Conservation (phyloP, 2,329 filamentous ascomycete genomes). For the Cytospora piceae region DNA sequence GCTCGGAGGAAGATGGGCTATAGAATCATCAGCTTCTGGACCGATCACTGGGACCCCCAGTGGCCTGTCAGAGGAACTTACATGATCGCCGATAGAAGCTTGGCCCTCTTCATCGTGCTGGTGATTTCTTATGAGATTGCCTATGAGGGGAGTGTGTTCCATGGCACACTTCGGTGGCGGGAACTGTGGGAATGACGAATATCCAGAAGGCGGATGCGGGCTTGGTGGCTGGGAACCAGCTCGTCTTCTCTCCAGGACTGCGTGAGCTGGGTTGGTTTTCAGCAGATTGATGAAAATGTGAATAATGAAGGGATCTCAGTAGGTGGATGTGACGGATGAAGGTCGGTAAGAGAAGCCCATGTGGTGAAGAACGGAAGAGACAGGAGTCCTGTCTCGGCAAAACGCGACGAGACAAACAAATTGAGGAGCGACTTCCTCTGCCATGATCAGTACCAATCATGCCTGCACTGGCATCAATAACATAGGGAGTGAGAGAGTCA, state of each 20-base stretch:
- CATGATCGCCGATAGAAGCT: slow-evolving; percentile 35
- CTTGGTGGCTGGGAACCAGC: slow-evolving; percentile 9
- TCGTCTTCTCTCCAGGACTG: slow-evolving; percentile 21
- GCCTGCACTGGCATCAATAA: not conserved
- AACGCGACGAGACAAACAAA: slow-evolving; percentile 4
- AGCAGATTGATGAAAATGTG: slow-evolving; percentile 22
- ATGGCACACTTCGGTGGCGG: slow-evolving; percentile 22
- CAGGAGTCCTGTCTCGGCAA: not conserved
- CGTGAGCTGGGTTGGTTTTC: slow-evolving; percentile 17
- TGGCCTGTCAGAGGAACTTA: slow-evolving; percentile 31
- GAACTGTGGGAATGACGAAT: slow-evolving; percentile 27
- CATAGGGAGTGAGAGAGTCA: not conserved
- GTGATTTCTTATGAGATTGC: slow-evolving; percentile 9
- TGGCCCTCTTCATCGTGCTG: slow-evolving; percentile 29
- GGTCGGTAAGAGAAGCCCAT: not conserved
- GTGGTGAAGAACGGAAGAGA: not conserved
- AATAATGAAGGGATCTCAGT: not conserved
- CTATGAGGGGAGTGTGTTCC: slow-evolving; percentile 32
- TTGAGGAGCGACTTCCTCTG: slow-evolving; percentile 2
- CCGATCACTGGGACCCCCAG: not conserved
- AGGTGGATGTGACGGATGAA: slow-evolving; percentile 5
- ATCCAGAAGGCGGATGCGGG: slow-evolving; percentile 9
- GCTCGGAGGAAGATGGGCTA: slow-evolving; percentile 56
- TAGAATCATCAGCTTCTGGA: slow-evolving; percentile 26
- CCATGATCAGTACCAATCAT: not conserved